These are phyloP conservation scores for Bjerkandera adusta DNA, from an alignment of 1,284 basidiomycete species.

Conservation along the genomic window DNA sequence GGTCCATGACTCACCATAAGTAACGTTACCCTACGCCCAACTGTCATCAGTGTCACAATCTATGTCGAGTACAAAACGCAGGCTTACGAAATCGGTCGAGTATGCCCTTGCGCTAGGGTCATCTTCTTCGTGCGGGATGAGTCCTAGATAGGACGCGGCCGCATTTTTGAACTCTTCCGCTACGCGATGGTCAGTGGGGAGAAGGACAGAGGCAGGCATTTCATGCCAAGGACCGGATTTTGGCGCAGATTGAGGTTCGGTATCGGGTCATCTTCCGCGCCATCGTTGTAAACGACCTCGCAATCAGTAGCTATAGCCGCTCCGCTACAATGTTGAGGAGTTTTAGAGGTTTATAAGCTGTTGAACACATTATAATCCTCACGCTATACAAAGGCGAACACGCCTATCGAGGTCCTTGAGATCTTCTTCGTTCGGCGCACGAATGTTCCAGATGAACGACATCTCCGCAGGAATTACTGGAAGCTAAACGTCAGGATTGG, in stretches of 20 bases:
- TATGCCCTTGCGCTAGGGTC: slow-evolving; percentile 60
- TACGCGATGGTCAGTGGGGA: too few species aligned
- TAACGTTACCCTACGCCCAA: slow-evolving; percentile 55
- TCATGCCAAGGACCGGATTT: slow-evolving; percentile 56
- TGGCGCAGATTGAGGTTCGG: slow-evolving; percentile 64
- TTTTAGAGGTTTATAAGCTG: too few species aligned
- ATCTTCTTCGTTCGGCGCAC: slow-evolving; percentile 1
- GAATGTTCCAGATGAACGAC: slow-evolving; percentile 40
- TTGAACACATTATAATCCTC: too few species aligned
- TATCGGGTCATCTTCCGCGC: slow-evolving; percentile 20
- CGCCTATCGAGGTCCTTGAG: slow-evolving; percentile 52
- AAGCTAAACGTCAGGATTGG: too few species aligned
- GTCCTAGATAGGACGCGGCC: too few species aligned
- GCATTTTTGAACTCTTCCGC: too few species aligned
- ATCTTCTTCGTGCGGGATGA: too few species aligned
- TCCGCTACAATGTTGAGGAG: too few species aligned
- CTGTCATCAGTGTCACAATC: neutral
- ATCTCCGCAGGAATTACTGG: slow-evolving; percentile 65
- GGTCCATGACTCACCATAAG: slow-evolving; percentile 42
- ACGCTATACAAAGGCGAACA: too few species aligned
- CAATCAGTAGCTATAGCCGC: slow-evolving; percentile 73
- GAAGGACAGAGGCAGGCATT: slow-evolving; percentile 13
- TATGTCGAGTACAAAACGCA: neutral
- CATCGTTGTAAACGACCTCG: slow-evolving; percentile 50
- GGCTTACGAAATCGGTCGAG: slow-evolving; percentile 68